phyloP scores from a whole-genome alignment of 805 yeast species.

The Pachysolen tannophilus region DNA sequence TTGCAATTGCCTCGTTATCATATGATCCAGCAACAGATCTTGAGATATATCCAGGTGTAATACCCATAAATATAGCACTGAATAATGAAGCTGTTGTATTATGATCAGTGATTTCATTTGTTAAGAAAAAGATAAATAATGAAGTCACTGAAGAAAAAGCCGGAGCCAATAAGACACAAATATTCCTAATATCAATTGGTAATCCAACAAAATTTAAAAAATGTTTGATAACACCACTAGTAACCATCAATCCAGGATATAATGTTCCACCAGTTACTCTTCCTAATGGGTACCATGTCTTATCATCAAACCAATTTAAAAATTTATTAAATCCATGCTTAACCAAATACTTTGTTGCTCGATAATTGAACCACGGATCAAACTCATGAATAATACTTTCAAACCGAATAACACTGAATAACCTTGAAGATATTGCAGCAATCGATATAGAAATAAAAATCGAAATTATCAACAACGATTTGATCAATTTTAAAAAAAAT shows the following conservation, averaged over 20 bases:
- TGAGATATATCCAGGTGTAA: conserved; percentile 97
- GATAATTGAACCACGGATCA: conserved; percentile 93
- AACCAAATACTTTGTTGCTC: conserved; percentile 92
- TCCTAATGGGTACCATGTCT: conserved; percentile 99
- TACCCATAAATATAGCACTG: conserved; percentile 92
- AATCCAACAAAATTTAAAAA: conserved; percentile 54
- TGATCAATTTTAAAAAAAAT: conserved; percentile 13
- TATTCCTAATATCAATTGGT: conserved; percentile 90
- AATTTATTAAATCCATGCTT: conserved; percentile 81
- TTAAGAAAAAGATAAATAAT: conserved; percentile 76
- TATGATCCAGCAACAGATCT: conserved; percentile 98
- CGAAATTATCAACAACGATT: conserved; percentile 46
- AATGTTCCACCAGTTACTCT: conserved; percentile 98
- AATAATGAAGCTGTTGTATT: conserved; percentile 70
- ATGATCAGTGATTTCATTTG: conserved; percentile 82
- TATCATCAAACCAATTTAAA: conserved; percentile 96
- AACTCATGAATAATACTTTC: conserved; percentile 97
- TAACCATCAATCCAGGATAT: conserved; percentile 97
- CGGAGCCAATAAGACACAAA: conserved; percentile 95
- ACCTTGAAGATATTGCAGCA: conserved; percentile 86
- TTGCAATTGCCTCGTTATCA: conserved; percentile 98
- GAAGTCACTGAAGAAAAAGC: conserved; percentile 94
- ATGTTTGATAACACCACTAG: conserved; percentile 87
- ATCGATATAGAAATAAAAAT: conserved; percentile 76
- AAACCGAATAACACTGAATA: conserved; percentile 93